Evolutionary conservation across 78 protist genomes (phyloP).

Genomic region (Tieghemostelium lacteum): DNA sequence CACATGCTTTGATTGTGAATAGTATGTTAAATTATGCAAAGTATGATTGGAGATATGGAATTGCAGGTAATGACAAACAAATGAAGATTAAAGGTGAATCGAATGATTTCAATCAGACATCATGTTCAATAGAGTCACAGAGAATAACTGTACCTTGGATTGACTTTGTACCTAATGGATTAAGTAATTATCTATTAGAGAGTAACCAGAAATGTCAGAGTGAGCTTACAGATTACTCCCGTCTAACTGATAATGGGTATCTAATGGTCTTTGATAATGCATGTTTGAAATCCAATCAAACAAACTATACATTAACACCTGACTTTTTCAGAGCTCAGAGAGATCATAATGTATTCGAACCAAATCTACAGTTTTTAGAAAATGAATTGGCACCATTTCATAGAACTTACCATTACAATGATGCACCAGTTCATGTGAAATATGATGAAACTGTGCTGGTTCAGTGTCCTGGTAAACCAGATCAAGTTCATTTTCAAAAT

Average conservation of each 20-base stretch:
- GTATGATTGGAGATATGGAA: too few species aligned
- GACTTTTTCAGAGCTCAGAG: not conserved
- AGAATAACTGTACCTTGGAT: not conserved
- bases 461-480: constrained; percentile 2
- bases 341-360: not conserved
- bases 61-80: too few species aligned
- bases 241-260: not conserved
- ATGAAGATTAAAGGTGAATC: too few species aligned
- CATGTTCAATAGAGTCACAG: too few species aligned
- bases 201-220: not conserved
- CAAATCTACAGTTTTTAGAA: not conserved
- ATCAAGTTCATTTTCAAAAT: constrained; percentile 38
- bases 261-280: not conserved
- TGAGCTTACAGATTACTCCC: not conserved
- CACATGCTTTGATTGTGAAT: too few species aligned
- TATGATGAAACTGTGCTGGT: constrained; percentile 50
- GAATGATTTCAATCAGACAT: too few species aligned
- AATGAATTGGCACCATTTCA: not conserved
- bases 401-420: not conserved
- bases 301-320: not conserved
- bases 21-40: too few species aligned
- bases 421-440: not conserved
- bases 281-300: not conserved
- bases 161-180: not conserved
- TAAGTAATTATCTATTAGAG: not conserved